phyloP scores from a whole-genome alignment of 106 monocot genomes.

The Phalaenopsis equestris region DNA sequence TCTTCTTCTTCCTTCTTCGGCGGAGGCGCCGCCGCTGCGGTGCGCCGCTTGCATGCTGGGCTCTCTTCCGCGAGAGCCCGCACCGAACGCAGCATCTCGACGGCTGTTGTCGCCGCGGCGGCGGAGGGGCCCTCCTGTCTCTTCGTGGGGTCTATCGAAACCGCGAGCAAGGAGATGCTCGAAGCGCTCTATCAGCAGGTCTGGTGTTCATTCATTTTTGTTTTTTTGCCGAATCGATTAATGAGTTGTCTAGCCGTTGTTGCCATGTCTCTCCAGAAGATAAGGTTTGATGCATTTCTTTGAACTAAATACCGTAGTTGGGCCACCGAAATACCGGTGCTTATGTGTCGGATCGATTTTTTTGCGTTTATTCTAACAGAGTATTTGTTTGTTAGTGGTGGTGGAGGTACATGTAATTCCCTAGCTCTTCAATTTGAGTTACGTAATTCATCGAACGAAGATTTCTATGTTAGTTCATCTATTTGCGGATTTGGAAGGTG shows the following conservation, averaged over 20 bases:
- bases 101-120: conserved; percentile 7
- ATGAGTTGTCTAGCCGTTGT: neutral
- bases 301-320: too few species aligned
- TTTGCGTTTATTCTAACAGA: too few species aligned
- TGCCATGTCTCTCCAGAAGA: neutral
- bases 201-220: too few species aligned
- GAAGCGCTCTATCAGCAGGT: conserved; percentile 96
- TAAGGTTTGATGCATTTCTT: neutral
- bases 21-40: neutral
- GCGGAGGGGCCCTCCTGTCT: conserved; percentile 86
- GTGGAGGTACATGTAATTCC: too few species aligned
- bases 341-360: too few species aligned
- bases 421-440: too few species aligned
- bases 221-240: neutral
- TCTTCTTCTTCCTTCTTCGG: conserved; percentile 3
- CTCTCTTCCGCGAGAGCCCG: conserved; percentile 2
- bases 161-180: conserved; percentile 87
- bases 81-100: conserved; percentile 1
- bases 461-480: too few species aligned
- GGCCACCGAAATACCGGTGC: too few species aligned
- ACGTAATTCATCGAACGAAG: too few species aligned
- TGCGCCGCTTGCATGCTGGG: neutral
- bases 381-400: too few species aligned
- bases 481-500: too few species aligned
- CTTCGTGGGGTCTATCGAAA: conserved; percentile 88